Evolutionary conservation across 2,329 filamentous ascomycete species (phyloP).

Genomic region (Xenoacremonium recifei): DNA sequence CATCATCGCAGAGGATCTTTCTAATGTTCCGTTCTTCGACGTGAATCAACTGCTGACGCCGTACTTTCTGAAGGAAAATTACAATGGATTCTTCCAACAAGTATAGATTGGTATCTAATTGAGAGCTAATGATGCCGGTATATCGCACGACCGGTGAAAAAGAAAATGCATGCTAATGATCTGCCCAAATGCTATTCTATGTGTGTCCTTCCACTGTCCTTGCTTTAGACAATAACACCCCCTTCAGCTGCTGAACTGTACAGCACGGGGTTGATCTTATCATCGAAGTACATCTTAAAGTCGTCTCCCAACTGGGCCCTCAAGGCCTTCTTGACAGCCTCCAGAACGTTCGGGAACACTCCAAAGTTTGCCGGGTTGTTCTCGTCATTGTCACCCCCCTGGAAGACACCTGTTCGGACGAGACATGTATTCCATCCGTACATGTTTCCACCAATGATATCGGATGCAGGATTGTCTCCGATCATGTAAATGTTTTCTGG

Average conservation of each 20-base stretch:
- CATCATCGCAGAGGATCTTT: too few relatives aligned
- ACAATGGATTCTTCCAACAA: too few relatives aligned
- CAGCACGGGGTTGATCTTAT: conserved; percentile 67
- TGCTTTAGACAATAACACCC: conserved; percentile 20
- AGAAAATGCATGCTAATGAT: too few relatives aligned
- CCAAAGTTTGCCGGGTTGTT: conserved; percentile 77
- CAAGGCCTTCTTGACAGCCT: conserved; percentile 62
- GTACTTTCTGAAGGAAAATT: too few relatives aligned
- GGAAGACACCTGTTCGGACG: conserved; percentile 75
- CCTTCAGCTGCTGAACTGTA: conserved; percentile 36
- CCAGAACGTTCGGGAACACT: conserved; percentile 71
- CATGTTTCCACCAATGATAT: conserved; percentile 64
- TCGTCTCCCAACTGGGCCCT: conserved; percentile 70
- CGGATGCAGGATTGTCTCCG: conserved; percentile 66
- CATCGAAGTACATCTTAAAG: conserved; percentile 72
- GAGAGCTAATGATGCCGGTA: too few relatives aligned
- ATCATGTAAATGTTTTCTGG: conserved; percentile 83
- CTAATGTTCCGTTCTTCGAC: too few relatives aligned
- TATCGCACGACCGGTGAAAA: too few relatives aligned
- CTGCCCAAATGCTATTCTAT: too few relatives aligned
- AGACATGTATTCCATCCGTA: conserved; percentile 81
- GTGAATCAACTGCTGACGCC: too few relatives aligned
- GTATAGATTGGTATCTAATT: too few relatives aligned
- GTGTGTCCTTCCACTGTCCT: too few relatives aligned
- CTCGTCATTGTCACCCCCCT: conserved; percentile 72